Conservation (phyloP, 345 rosid species). For the Lenwebbia sp. region DNA sequence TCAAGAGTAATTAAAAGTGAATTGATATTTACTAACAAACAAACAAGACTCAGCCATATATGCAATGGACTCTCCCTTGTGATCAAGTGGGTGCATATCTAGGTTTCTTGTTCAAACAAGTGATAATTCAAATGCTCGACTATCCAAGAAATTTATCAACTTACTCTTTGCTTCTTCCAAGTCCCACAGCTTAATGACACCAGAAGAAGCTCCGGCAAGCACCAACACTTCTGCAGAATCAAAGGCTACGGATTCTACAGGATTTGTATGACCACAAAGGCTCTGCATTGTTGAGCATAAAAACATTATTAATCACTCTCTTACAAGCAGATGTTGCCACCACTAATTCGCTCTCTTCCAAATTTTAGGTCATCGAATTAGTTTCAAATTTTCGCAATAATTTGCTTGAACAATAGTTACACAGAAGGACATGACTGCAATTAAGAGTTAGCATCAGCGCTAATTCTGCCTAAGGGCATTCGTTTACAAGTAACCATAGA, state of each 20-base stretch:
- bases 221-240: slow-evolving; percentile 55
- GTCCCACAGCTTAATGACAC: slow-evolving; percentile 73
- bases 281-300: slow-evolving; percentile 27
- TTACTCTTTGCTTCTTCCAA: slow-evolving; percentile 72
- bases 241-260: slow-evolving; percentile 57
- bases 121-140: not conserved
- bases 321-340: not conserved
- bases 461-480: not conserved
- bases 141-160: slow-evolving; percentile 12
- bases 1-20: slow-evolving; percentile 43
- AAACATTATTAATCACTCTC: slow-evolving; percentile 1
- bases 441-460: not conserved
- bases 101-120: not conserved
- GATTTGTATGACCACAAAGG: slow-evolving; percentile 60
- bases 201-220: slow-evolving; percentile 68
- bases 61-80: not conserved
- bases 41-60: not conserved
- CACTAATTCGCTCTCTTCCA: not conserved
- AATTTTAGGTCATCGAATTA: not conserved
- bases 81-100: not conserved
- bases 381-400: not conserved
- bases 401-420: not conserved
- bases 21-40: not conserved
- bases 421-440: not conserved
- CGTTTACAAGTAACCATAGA: not conserved